Conservation (phyloP, 2,329 filamentous ascomycete genomes). For the Dactylellina parvicollis region DNA sequence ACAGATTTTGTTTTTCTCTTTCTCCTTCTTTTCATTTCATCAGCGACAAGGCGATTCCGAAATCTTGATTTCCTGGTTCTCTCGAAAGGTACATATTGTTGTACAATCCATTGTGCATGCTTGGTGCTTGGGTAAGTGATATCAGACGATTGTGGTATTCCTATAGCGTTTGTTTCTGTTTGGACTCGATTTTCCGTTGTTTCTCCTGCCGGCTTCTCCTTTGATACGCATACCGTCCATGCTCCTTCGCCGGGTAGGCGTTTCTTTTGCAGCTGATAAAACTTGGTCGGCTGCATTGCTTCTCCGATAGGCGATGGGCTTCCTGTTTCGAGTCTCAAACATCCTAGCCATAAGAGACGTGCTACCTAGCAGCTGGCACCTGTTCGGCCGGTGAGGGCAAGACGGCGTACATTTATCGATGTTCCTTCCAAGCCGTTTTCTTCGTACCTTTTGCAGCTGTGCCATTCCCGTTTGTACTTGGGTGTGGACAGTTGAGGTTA, state of each 20-base stretch:
- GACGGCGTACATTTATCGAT: constrained; percentile 17
- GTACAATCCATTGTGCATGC: background rate
- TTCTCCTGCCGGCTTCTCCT: constrained; percentile 54
- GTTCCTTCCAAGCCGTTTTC: constrained; percentile 12
- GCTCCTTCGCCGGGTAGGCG: constrained; percentile 15
- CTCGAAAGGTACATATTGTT: background rate
- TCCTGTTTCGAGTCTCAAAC: constrained; percentile 33
- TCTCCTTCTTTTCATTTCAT: background rate
- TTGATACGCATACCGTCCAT: constrained; percentile 40
- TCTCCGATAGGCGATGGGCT: constrained; percentile 42
- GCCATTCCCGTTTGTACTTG: constrained; percentile 12
- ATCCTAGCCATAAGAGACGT: constrained; percentile 10
- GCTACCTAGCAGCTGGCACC: background rate
- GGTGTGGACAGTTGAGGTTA: too few species aligned
- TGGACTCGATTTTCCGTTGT: constrained; percentile 32
- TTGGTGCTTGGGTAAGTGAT: constrained; percentile 16
- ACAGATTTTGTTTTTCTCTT: background rate
- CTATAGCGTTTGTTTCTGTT: constrained; percentile 7
- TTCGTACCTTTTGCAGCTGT: constrained; percentile 2
- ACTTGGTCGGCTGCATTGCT: constrained; percentile 30
- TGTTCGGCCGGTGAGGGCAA: too few species aligned
- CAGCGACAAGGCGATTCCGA: constrained; percentile 1
- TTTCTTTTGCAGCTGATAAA: constrained; percentile 18
- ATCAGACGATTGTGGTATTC: constrained; percentile 19
- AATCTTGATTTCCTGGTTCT: background rate